Base-by-base conservation (phyloP, 2,329 filamentous ascomycete genomes). In the Ophiocordyceps australis region DNA sequence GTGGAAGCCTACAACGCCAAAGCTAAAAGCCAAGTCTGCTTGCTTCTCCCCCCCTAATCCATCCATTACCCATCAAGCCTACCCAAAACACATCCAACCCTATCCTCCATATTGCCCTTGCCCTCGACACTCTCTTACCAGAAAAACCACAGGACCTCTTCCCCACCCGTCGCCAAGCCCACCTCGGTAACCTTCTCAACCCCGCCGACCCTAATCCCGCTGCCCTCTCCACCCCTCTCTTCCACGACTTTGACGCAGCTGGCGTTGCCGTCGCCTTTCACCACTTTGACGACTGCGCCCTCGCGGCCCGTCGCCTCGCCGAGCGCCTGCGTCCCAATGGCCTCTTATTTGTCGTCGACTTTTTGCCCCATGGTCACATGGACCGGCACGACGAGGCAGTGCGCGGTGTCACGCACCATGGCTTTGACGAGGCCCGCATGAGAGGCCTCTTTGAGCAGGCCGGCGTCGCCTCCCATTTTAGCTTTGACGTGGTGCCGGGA, bases 161-260 rank as follows among this genome's bases (percentile, higher is more conserved):
- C 2, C 32, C 38, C 2, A 48, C 59, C 5, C 63, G 70, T 33
- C 68, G 74, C 58, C 46, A 46, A 32, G 70, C 66, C 13, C 49
- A 61, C 28, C 49, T 60, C 14, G 74, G 69, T 24, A 63, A 79
- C 40, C 57, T 79, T 6, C 46, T 65, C 17, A 50, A 51, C 29
- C 40, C 54, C 3, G 33, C 45, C 7, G 54, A 61, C 24, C 40
- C 56, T 4, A 52, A 59, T 22, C 59, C 75, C 12, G 50, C 57
- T 2, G 50, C 61, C 14, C 62, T 85, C 32, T 53, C 65, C 20
- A 62, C 59, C 25, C 51, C 63, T 8, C 60, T 70, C 17, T 81
- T 77, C 52, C 65, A 59, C 43, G 57, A 68, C 41, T 82, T 86
- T 41, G 77, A 86, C 44, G 41, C 76, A 19, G 65, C 65, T 5